Evolutionary conservation across 306 rosid species (phyloP), one percentile per base, ranked within the genome.

Genomic region (Medicago ruthenica): DNA sequence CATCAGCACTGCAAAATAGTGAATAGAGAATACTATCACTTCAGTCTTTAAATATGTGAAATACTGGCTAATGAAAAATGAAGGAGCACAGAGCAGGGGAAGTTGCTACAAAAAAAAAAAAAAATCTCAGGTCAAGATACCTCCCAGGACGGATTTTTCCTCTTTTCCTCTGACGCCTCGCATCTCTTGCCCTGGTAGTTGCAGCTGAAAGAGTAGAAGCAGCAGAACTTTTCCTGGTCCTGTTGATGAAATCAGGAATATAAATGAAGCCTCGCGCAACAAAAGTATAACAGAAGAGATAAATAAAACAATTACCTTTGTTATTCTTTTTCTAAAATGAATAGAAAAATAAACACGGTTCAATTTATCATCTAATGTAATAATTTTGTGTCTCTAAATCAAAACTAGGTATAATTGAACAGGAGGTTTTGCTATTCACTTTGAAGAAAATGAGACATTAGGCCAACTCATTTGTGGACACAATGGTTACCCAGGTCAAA

Each of bases 91-190:
- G 16, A 67, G 76, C 39, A 77, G 42, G 48, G 55, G 11, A 15
- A 13, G 8, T 31, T 55, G 76, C 9, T 27, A 27, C 31, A 20
- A 41, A 55, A 47, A 71, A 59, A 47, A 71, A 59, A 15, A 40
- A 72, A 61, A n/a, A 62, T 77, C 21, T 15, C 20, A 42, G n/a
- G 50, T 72, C 60, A 42, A 71, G n/a, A 27, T 86, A 95, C 99
- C 99, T 92, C 40, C 99, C 99, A 3, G 96, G 91, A 71, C 99
- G 99, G 74, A 95, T 95, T 84, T 92, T 95, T 62, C 98, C 99
- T 81, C 89, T 90, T 78, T 93, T 95, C 59, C 85, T 92, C 85
- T 92, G 99, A 21, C 97, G 96, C 84, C 91, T 85, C 40, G 68
- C 63, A 10, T 95, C 97, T 86, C 97, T 89, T 65, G 96, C 96